These are phyloP conservation scores for Rhodotorula sp. DNA, from an alignment of 1,284 basidiomycete genomes.

Conservation along the genomic window DNA sequence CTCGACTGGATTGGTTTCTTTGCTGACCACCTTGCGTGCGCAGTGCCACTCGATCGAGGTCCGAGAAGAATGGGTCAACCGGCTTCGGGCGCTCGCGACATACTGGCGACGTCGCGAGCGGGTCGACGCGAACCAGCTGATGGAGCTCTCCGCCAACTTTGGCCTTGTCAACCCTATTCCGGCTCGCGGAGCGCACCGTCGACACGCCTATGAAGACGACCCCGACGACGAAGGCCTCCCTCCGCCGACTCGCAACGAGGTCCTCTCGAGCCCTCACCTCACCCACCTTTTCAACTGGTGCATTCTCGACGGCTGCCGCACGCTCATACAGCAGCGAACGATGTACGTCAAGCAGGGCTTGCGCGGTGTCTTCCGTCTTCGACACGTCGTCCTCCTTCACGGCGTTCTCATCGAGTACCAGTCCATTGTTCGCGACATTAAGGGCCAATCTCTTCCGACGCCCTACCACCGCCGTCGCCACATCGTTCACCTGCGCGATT, in stretches of 20 bases:
- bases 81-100: slow-evolving; percentile 30
- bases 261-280: slow-evolving; percentile 20
- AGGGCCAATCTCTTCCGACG: slow-evolving; percentile 29
- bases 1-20: too few relatives aligned
- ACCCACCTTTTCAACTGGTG: slow-evolving; percentile 39
- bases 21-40: background rate
- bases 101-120: slow-evolving; percentile 41
- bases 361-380: slow-evolving; percentile 33
- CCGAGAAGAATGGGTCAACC: slow-evolving; percentile 38
- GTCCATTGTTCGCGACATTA: slow-evolving; percentile 21
- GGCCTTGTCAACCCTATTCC: slow-evolving; percentile 10
- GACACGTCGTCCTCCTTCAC: slow-evolving; percentile 36
- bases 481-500: slow-evolving; percentile 32
- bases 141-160: slow-evolving; percentile 25
- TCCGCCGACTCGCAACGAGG: slow-evolving; percentile 21
- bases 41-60: slow-evolving; percentile 38
- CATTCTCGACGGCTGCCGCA: slow-evolving; percentile 33
- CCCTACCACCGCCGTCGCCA: slow-evolving; percentile 36
- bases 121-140: slow-evolving; percentile 37
- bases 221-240: slow-evolving; percentile 16
- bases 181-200: background rate
- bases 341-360: slow-evolving; percentile 40
- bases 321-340: slow-evolving; percentile 28
- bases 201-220: slow-evolving; percentile 1
- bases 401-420: slow-evolving; percentile 38